Base-by-base conservation (phyloP, 768 basidiomycete species). In the Trametes meyenii region DNA sequence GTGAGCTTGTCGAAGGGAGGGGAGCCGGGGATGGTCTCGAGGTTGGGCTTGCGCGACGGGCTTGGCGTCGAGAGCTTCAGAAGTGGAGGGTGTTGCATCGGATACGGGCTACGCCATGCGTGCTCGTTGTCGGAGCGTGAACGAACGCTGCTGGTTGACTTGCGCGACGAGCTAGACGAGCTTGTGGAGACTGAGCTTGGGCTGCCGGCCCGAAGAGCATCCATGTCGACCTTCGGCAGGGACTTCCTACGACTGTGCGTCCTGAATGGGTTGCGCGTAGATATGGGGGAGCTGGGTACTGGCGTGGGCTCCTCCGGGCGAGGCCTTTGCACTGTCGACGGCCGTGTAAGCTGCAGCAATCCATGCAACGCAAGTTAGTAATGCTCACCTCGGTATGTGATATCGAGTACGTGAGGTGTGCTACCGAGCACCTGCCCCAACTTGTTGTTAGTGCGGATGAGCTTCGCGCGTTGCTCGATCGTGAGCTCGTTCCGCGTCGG, bases 401-500 rank as follows among this genome's bases (percentile, higher is more conserved):
- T 54, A 45, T 88, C 85, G 12, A 83, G 63, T 35, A 87, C 74
- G 59, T 81, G 83, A n/a, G 86, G 87, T 16, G 84, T 81, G 19
- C 78, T 75, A 13, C 87, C 87, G 12, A 88, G 73, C 12, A 88
- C 71, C 46, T 83, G 80, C 21, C 81, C 80, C 21, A 89, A 78
- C 73, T 87, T 88, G 66, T 79, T 82, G 21, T 84, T 81, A 24
- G 81, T 80, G 29, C 85, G 83, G 33, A 85, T 67, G 23, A 88
- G 79, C 55, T 83, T 83, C 10, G 77, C 69, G n/a, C 85, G 81
- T 70, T 87, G 82, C 23, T 77, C 67, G 1, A 77, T 63, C 7
- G 82, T 80, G 51, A 85, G 70, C 17, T 77, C 72, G 71, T 89
- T 88, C 16, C 76, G 81, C 23, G 87, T 89, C 0, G 85, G 84